Percentiles rank a stretch among this genome's conserved stretches.
Evolutionary conservation across 148 eudicot genomes (phyloP).

Genomic region (Agrostemma githago): DNA sequence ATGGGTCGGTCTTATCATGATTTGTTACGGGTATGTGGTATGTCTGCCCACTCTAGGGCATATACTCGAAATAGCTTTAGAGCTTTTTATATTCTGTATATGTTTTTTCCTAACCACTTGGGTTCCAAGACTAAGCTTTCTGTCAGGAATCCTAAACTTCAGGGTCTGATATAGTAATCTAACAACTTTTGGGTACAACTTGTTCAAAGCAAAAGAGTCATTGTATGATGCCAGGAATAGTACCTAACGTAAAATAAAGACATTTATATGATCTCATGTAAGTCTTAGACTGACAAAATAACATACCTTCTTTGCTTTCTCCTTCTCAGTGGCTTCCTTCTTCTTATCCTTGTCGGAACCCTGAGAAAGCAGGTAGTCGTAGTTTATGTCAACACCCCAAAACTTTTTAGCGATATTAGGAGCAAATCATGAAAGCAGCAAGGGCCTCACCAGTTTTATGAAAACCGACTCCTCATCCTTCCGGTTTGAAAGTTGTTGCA

Average conservation of each 20-base stretch:
- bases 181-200: no score
- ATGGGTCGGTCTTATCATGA: no score
- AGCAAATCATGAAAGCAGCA: not conserved
- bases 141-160: no score
- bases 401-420: not conserved
- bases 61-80: not conserved
- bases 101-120: not conserved
- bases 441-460: constrained; percentile 55
- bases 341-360: constrained; percentile 78
- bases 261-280: no score
- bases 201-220: no score
- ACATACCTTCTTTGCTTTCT: constrained; percentile 75
- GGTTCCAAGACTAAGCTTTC: not conserved
- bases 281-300: no score
- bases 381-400: not conserved
- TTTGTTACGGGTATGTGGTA: not conserved
- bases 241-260: no score
- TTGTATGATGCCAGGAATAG: no score
- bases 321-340: constrained; percentile 72
- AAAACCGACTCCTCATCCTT: constrained; percentile 60
- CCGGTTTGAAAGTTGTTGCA: constrained; percentile 83
- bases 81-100: not conserved
- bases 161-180: no score
- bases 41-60: not conserved
- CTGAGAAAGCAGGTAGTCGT: constrained; percentile 27